Percentiles rank a stretch among this genome's conserved stretches.
Evolutionary conservation across 2,329 filamentous ascomycete genomes (phyloP).

Genomic region (Colletotrichum neosansevieriae): DNA sequence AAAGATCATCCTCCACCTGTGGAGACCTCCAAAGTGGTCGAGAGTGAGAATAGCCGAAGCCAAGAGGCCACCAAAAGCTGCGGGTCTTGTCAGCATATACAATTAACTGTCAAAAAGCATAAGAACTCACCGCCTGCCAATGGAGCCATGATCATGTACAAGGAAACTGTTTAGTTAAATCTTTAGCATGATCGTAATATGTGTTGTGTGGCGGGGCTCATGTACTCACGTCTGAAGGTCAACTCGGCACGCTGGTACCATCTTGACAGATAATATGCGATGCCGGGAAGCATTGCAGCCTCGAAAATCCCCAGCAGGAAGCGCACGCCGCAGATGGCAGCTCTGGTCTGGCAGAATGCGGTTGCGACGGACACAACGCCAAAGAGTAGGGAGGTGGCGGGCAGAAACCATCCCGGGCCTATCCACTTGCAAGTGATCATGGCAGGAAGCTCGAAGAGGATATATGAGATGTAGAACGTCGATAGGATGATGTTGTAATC

Average conservation of each 20-base stretch:
- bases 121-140: slow-evolving; percentile 63
- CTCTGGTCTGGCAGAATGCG: slow-evolving; percentile 70
- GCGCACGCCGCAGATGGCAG: slow-evolving; percentile 68
- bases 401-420: slow-evolving; percentile 79
- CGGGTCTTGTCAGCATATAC: too few species aligned
- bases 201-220: too few species aligned
- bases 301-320: slow-evolving; percentile 79
- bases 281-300: slow-evolving; percentile 79
- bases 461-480: slow-evolving; percentile 79
- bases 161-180: slow-evolving; percentile 48
- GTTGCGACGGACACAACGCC: slow-evolving; percentile 73
- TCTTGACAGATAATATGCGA: slow-evolving; percentile 78
- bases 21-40: slow-evolving; percentile 66
- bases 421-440: slow-evolving; percentile 78
- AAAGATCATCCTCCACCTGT: slow-evolving; percentile 77
- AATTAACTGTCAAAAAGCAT: too few species aligned
- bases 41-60: slow-evolving; percentile 74
- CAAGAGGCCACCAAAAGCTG: slow-evolving; percentile 76
- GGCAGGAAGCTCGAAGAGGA: slow-evolving; percentile 77
- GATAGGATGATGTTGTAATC: slow-evolving; percentile 79
- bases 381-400: slow-evolving; percentile 71
- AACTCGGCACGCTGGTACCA: slow-evolving; percentile 80
- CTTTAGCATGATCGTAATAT: too few species aligned
- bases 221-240: slow-evolving; percentile 63
- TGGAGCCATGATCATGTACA: slow-evolving; percentile 79